Evolutionary conservation across 305 asterid species (phyloP), one percentile per base, ranked within the genome.

Genomic region (Lippia alba): DNA sequence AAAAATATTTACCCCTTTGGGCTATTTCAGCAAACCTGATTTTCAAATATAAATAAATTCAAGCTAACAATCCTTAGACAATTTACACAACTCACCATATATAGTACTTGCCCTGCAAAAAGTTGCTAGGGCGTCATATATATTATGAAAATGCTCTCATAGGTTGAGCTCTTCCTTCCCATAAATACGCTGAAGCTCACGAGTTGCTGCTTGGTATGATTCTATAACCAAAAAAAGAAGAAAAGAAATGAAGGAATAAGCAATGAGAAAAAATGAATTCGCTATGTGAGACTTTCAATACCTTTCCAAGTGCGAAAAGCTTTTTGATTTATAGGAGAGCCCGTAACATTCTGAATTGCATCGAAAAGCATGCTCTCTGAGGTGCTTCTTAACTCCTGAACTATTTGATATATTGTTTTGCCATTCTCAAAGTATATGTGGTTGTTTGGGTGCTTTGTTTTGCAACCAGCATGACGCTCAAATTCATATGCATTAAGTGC

Each of bases 251-350:
- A 58, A 18, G 64, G 5, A 50, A 64, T 83, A n/a, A 81, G 66
- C 60, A 64, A 61, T 7, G 3, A 45, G 17, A 16, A n/a, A 63
- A 32, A 11, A 34, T 67, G 69, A 44, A 33, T 18, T 60, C 51
- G 34, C 50, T 33, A 30, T 36, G 40, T 20, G 41, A 36, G 19
- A 55, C 4, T 40, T 78, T 53, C 64, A 58, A 32, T 82, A 92
- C 97, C 98, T 87, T 90, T 90, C 98, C 96, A 92, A 61, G 82
- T 82, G 64, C 87, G 90, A 69, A 92, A 92, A 66, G 98, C 96
- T 67, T 91, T 92, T 53, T 92, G 96, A 74, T 91, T 92, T 77
- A 92, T 84, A 18, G 91, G 84, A 58, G 98, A 89, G 61, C 98
- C 98, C n/a, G 91, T 91, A 61, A 91, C 86, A 0, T 79, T 89